A percentile compares a stretch with the other conserved stretches of the same genome.
phyloP scores from a whole-genome alignment of 805 yeast genomes.

The Candida succiphila region DNA sequence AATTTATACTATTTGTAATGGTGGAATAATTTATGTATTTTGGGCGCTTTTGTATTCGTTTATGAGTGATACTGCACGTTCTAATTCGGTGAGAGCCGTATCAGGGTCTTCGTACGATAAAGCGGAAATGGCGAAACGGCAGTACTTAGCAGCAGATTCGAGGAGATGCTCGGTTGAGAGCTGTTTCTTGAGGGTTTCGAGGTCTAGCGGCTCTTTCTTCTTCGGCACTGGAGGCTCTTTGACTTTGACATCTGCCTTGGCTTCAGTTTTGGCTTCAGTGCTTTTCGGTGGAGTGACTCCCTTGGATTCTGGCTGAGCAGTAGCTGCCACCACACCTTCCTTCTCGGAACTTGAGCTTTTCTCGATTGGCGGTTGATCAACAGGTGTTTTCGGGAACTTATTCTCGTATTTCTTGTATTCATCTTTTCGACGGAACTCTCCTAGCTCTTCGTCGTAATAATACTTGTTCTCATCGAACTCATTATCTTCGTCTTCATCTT shows the following conservation, averaged over 20 bases:
- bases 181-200: constrained; percentile 9
- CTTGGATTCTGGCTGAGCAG: background rate
- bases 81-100: constrained; percentile 53
- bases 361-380: background rate
- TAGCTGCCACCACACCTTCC: background rate
- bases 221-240: background rate
- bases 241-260: too few species aligned
- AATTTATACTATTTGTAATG: constrained; percentile 1
- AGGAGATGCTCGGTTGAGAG: constrained; percentile 23
- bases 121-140: constrained; percentile 67
- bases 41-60: background rate
- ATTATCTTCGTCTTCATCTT: too few species aligned
- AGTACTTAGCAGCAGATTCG: constrained; percentile 45
- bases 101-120: constrained; percentile 55
- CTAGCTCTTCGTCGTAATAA: background rate
- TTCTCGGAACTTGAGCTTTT: background rate
- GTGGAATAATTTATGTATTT: constrained; percentile 4
- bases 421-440: constrained; percentile 10
- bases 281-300: background rate
- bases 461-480: constrained; percentile 3
- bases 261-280: background rate
- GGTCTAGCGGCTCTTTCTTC: constrained; percentile 1
- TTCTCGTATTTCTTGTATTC: constrained; percentile 11
- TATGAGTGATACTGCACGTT: constrained; percentile 33
- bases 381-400: constrained; percentile 3